Base-by-base conservation (phyloP, 495 filamentous ascomycete species). In the Penicillium nucicola region DNA sequence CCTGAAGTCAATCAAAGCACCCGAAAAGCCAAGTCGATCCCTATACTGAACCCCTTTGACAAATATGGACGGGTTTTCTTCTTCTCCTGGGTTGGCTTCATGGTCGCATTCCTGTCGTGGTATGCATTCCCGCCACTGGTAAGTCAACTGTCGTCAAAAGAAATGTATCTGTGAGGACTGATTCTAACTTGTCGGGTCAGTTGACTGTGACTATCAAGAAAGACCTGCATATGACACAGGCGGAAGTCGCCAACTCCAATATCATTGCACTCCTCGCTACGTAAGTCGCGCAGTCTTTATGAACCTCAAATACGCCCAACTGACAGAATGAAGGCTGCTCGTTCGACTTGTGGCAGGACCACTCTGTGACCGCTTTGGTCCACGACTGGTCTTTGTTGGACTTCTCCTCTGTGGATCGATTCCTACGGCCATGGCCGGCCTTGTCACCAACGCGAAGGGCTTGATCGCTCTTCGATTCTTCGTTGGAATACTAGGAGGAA, bases 41-140 rank as follows among this genome's bases (percentile, higher is more conserved):
- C 92, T 0, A 61, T 88, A 28, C 65, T 97, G 22, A 97, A 97
- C 64, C 84, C 87, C 8, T 60, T 89, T 51, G 82, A 95, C 58
- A 63, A 82, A 53, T 89, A 97, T 78, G 91, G 92, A 38, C 80
- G 91, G 3, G 89, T 93, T 0, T 96, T 95, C 68, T 90, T 90
- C 77, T 96, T 97, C 71, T 89, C 90, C 0, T 96, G 92, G 86
- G 80, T 90, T 41, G 92, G 92, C 8, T 97, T 97, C 72, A 89
- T 97, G 84, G 83, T 97, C 49, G 90, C 91, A 17, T 97, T 97
- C 74, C 87, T 90, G 70, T 92, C 89, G 2, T 97, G 92, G 78
- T 82, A 81, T 69, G 82, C 89, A 1, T 92, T 92, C 71, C 88
- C 89, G 46, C 89, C 89, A 58, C 64, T 93, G 73, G 86, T 90